phyloP scores from a whole-genome alignment of 106 monocot species.

The Platanthera zijinensis region DNA sequence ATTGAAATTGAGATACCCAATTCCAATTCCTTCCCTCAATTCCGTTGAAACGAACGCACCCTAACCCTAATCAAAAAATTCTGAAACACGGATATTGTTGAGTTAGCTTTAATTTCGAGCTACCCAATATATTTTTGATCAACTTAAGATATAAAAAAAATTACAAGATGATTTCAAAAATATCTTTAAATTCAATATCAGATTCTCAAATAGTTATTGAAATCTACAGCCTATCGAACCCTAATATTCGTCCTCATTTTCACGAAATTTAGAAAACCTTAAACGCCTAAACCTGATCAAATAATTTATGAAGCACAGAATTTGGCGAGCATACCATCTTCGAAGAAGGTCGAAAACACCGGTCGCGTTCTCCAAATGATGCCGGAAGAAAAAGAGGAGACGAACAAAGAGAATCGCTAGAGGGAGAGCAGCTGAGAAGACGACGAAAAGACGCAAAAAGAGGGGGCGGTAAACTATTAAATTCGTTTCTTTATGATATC shows the following conservation, averaged over 20 bases:
- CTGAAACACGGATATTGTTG: too few relatives aligned
- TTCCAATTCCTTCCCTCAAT: too few relatives aligned
- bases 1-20: too few relatives aligned
- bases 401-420: not conserved
- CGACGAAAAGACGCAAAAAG: not conserved
- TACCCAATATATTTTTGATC: not conserved
- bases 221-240: too few relatives aligned
- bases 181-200: not conserved
- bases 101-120: not conserved
- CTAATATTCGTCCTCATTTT: too few relatives aligned
- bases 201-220: too few relatives aligned
- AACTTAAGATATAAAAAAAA: not conserved
- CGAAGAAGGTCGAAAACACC: not conserved
- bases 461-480: too few relatives aligned
- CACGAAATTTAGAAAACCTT: not conserved
- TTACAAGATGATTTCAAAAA: not conserved
- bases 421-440: not conserved
- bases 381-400: not conserved
- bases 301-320: not conserved
- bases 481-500: too few relatives aligned
- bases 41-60: too few relatives aligned
- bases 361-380: not conserved
- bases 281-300: not conserved
- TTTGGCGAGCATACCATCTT: not conserved
- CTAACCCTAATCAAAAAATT: too few relatives aligned